These are phyloP conservation scores for Boletus sp. DNA, from an alignment of 1,284 basidiomycete species.

Conservation along the genomic window DNA sequence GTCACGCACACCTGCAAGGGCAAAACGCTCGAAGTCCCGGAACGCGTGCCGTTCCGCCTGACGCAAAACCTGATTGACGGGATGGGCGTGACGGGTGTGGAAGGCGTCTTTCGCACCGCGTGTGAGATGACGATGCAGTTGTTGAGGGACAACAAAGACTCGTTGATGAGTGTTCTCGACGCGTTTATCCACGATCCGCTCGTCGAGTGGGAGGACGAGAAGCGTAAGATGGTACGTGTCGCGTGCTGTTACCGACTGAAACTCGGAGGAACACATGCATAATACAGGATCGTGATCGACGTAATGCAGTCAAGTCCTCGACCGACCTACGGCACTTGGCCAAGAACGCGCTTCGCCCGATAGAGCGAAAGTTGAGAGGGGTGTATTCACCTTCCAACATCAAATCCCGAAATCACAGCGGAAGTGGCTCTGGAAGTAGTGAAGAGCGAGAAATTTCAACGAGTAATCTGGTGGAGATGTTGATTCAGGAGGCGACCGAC, in stretches of 20 bases:
- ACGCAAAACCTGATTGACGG: conserved; percentile 96
- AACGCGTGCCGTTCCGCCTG: conserved; percentile 93
- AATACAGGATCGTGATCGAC: conserved; percentile 40
- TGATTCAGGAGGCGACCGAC: conserved; percentile 88
- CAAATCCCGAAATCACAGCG: conserved; percentile 36
- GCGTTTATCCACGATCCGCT: conserved; percentile 98
- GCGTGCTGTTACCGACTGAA: background rate
- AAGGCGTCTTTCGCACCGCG: conserved; percentile 93
- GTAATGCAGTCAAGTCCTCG: conserved; percentile 50
- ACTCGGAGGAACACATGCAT: background rate
- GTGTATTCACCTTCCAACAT: conserved; percentile 64
- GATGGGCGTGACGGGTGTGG: conserved; percentile 91
- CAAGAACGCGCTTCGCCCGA: conserved; percentile 75
- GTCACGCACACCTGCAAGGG: conserved; percentile 52
- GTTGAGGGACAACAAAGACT: conserved; percentile 90
- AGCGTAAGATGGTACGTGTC: conserved; percentile 56
- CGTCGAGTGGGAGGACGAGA: conserved; percentile 92
- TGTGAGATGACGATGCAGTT: conserved; percentile 92
- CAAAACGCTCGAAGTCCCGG: conserved; percentile 87
- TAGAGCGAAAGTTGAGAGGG: conserved; percentile 85
- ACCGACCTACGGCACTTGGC: conserved; percentile 67
- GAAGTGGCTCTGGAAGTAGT: conserved; percentile 28
- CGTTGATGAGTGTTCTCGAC: conserved; percentile 95
- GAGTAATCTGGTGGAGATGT: conserved; percentile 84
- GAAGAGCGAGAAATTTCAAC: conserved; percentile 72